Percentiles rank a stretch among this genome's conserved stretches.
Conservation (phyloP, 2,329 filamentous ascomycete species). For the Trichophyton schoenleinii region DNA sequence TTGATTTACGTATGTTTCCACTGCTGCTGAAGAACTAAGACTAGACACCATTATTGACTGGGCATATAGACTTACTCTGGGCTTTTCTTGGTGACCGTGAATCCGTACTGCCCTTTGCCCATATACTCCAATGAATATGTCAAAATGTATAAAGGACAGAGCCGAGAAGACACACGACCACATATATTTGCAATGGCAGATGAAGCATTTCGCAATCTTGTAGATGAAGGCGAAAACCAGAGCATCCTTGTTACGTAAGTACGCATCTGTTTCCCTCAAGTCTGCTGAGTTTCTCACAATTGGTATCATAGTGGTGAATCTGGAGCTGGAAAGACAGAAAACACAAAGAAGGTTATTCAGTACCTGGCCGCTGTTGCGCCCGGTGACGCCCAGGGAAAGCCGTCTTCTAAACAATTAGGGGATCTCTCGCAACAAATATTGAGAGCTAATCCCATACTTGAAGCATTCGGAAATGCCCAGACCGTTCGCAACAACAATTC, state of each 20-base stretch:
- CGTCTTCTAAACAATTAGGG: conserved; percentile 55
- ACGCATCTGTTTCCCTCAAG: not conserved
- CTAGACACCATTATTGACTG: not conserved
- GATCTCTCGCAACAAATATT: conserved; percentile 94
- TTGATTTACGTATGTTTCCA: conserved; percentile 60
- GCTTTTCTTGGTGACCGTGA: conserved; percentile 90
- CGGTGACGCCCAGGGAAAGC: conserved; percentile 54
- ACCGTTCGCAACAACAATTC: conserved; percentile 98
- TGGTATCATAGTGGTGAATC: conserved; percentile 58
- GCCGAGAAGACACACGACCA: conserved; percentile 83
- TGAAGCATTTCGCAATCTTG: conserved; percentile 85
- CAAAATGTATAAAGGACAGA: conserved; percentile 92
- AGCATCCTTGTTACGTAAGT: conserved; percentile 82
- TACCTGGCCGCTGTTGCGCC: conserved; percentile 91
- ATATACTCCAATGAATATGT: conserved; percentile 96
- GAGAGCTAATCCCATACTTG: conserved; percentile 88
- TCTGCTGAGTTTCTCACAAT: conserved; percentile 8
- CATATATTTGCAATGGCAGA: conserved; percentile 98
- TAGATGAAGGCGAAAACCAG: conserved; percentile 91
- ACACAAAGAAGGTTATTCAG: conserved; percentile 98
- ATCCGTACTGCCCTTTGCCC: conserved; percentile 85
- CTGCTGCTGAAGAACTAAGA: too few species aligned
- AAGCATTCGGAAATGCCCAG: conserved; percentile 96
- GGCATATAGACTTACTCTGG: conserved; percentile 72
- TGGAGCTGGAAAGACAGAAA: conserved; percentile 95